phyloP scores from a whole-genome alignment of 116 monocot species.

The Trichopus zeylanicus region DNA sequence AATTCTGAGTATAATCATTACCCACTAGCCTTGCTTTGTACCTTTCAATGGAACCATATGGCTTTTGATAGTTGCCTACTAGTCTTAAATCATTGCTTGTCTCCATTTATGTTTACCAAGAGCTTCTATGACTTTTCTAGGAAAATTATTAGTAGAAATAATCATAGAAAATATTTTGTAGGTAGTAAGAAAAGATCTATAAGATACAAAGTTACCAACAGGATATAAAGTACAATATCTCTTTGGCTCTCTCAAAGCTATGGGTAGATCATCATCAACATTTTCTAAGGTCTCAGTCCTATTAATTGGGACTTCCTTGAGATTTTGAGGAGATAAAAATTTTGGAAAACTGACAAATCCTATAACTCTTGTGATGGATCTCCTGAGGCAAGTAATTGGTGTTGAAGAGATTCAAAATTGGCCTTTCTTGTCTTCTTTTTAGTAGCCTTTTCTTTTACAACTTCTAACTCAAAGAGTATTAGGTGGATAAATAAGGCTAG shows the following conservation, averaged over 20 bases:
- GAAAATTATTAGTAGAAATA: not conserved
- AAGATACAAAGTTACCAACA: not conserved
- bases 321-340: too few species aligned
- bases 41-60: not conserved
- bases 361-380: too few species aligned
- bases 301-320: too few species aligned
- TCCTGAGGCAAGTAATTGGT: too few species aligned
- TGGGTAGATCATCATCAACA: not conserved
- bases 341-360: too few species aligned
- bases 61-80: not conserved
- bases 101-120: too few species aligned
- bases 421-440: too few species aligned
- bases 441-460: too few species aligned
- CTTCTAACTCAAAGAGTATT: too few species aligned
- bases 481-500: too few species aligned
- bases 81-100: not conserved
- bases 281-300: not conserved
- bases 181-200: not conserved
- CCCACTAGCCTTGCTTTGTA: conserved; percentile 1
- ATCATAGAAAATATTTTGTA: not conserved
- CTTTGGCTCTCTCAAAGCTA: not conserved
- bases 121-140: not conserved
- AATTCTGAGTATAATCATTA: conserved; percentile 2
- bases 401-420: too few species aligned
- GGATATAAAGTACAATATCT: too few species aligned